Conservation (phyloP, 2,329 filamentous ascomycete species). For the Claviceps spartinae region DNA sequence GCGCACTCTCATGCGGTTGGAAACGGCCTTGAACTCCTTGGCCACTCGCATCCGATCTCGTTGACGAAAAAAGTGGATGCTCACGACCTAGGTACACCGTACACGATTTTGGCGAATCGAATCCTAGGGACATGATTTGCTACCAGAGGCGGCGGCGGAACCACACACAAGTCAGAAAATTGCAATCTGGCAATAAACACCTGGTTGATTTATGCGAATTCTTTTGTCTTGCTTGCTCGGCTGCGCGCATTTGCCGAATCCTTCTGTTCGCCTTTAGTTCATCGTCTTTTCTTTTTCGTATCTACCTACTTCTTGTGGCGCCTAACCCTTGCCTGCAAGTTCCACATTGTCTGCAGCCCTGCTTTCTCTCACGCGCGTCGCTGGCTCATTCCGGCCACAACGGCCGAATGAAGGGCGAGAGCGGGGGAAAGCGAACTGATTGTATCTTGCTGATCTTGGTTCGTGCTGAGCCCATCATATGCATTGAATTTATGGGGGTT, state of each 20-base stretch:
- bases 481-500: no score
- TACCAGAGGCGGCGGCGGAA: conserved; percentile 2
- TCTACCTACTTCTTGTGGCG: background rate
- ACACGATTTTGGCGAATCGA: conserved; percentile 2
- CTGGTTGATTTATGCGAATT: background rate
- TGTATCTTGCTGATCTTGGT: no score
- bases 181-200: conserved; percentile 11
- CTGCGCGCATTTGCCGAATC: background rate
- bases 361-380: no score
- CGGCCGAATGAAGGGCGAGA: no score
- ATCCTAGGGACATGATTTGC: conserved; percentile 1
- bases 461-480: no score
- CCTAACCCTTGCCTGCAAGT: no score
- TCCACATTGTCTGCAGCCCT: no score
- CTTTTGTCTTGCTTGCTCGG: background rate
- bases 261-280: background rate
- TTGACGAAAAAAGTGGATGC: conserved; percentile 9
- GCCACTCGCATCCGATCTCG: conserved; percentile 7
- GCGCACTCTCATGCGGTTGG: background rate
- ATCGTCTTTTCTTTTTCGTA: background rate
- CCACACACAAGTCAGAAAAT: conserved; percentile 6
- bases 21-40: background rate
- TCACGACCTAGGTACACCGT: background rate
- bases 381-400: no score
- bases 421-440: no score